phyloP scores from a whole-genome alignment of 2,329 filamentous ascomycete genomes.

The Fusarium sambucinum region DNA sequence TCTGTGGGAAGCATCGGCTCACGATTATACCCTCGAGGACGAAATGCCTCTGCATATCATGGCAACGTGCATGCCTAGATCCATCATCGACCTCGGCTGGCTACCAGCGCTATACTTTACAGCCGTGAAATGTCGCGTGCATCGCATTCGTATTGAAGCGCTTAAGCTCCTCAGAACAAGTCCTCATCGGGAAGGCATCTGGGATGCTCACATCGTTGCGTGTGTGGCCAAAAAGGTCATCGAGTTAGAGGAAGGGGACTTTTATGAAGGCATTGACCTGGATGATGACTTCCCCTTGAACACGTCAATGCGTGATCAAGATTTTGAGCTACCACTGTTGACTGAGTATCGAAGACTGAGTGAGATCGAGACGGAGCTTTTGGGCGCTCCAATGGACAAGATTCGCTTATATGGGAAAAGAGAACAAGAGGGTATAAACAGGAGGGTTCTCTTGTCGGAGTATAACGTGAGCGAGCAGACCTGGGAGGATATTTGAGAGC shows the following conservation, averaged over 20 bases:
- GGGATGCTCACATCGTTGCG: conserved; percentile 53
- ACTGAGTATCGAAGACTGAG: conserved; percentile 31
- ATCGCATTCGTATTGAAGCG: conserved; percentile 55
- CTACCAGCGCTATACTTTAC: conserved; percentile 60
- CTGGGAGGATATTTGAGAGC: conserved; percentile 22
- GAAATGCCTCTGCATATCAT: conserved; percentile 24
- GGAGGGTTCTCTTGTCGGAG: conserved; percentile 35
- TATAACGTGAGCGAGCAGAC: conserved; percentile 21
- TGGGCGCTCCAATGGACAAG: conserved; percentile 38
- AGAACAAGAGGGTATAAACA: conserved; percentile 4
- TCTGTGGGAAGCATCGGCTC: conserved; percentile 23
- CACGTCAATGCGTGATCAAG: conserved; percentile 6
- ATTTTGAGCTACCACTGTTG: conserved; percentile 29
- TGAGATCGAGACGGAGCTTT: conserved; percentile 38
- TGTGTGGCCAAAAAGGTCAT: conserved; percentile 54
- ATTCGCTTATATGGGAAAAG: conserved; percentile 38
- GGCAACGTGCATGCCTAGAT: conserved; percentile 48
- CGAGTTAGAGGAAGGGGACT: conserved; percentile 53
- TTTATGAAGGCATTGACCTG: conserved; percentile 29
- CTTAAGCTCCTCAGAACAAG: conserved; percentile 49
- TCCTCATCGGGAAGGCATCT: conserved; percentile 57
- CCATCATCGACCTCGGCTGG: conserved; percentile 59
- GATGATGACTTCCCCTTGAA: conserved; percentile 29
- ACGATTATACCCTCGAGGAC: conserved; percentile 13
- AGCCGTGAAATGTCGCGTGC: conserved; percentile 61